Conservation (phyloP, 2,329 filamentous ascomycete genomes). For the Colletotrichum somersetense region DNA sequence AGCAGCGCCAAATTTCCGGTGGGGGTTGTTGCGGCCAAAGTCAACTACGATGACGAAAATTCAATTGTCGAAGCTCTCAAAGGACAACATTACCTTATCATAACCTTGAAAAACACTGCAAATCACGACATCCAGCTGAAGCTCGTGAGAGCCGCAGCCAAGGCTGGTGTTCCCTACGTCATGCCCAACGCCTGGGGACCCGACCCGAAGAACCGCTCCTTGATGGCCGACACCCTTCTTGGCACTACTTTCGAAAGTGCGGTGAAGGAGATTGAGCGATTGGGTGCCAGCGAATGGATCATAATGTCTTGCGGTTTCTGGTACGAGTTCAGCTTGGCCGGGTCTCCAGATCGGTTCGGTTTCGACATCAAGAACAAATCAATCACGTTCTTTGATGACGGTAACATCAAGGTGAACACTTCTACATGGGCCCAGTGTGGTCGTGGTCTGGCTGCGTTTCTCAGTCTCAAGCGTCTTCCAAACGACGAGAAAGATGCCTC, state of each 20-base stretch:
- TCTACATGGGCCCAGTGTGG: slow-evolving; percentile 73
- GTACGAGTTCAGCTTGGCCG: slow-evolving; percentile 64
- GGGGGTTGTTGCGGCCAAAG: slow-evolving; percentile 54
- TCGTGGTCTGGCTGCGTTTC: slow-evolving; percentile 51
- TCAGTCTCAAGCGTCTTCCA: slow-evolving; percentile 53
- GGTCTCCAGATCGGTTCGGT: slow-evolving; percentile 53
- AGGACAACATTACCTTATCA: slow-evolving; percentile 67
- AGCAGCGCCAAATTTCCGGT: slow-evolving; percentile 58
- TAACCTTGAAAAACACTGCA: slow-evolving; percentile 59
- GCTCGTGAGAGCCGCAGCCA: slow-evolving; percentile 62
- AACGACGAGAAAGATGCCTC: slow-evolving; percentile 38
- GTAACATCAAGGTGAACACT: slow-evolving; percentile 66
- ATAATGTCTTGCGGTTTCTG: slow-evolving; percentile 61
- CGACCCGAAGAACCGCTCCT: slow-evolving; percentile 44
- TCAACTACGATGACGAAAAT: slow-evolving; percentile 59
- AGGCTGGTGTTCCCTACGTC: slow-evolving; percentile 64
- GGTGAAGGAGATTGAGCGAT: slow-evolving; percentile 54
- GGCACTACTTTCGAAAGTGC: slow-evolving; percentile 38
- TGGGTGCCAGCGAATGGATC: slow-evolving; percentile 52
- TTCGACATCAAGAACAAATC: slow-evolving; percentile 61
- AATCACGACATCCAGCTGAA: slow-evolving; percentile 58
- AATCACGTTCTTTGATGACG: slow-evolving; percentile 67
- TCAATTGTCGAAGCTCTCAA: slow-evolving; percentile 62
- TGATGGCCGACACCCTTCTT: slow-evolving; percentile 24
- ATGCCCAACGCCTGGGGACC: slow-evolving; percentile 62